phyloP scores from a whole-genome alignment of 1,284 basidiomycete species.

The Schizophyllum amplum region DNA sequence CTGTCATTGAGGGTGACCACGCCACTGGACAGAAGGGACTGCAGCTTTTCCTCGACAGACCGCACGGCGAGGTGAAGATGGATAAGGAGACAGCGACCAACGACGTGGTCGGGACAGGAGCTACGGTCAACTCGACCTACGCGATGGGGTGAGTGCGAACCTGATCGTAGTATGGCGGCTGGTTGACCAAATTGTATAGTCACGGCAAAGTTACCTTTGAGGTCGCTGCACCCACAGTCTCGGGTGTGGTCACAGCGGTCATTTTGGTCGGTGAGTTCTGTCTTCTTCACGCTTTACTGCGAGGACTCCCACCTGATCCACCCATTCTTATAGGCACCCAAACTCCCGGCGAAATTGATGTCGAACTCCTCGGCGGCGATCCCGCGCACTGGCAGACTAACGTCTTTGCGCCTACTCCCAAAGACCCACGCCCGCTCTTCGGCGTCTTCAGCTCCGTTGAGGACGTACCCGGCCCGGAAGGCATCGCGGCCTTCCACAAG shows the following conservation, averaged over 20 bases:
- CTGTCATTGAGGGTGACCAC: constrained; percentile 1
- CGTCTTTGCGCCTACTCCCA: constrained; percentile 29
- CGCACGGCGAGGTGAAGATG: constrained; percentile 18
- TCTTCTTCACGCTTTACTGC: neutral
- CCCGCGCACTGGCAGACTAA: constrained; percentile 37
- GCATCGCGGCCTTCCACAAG: constrained; percentile 22
- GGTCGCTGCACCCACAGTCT: constrained; percentile 22
- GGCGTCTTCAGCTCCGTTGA: constrained; percentile 30
- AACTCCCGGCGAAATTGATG: constrained; percentile 34
- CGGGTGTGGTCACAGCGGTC: constrained; percentile 31
- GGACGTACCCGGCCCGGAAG: constrained; percentile 15
- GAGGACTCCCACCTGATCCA: neutral
- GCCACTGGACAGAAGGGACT: constrained; percentile 18
- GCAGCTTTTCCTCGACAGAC: constrained; percentile 25
- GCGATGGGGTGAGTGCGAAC: constrained; percentile 20
- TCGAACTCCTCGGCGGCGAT: constrained; percentile 36
- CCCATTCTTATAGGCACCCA: constrained; percentile 5
- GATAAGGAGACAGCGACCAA: constrained; percentile 21
- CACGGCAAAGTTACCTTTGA: constrained; percentile 30
- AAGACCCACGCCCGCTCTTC: constrained; percentile 27
- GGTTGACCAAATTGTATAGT: constrained; percentile 11
- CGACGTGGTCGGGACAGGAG: constrained; percentile 27
- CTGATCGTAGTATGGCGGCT: neutral
- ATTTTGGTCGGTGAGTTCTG: constrained; percentile 28
- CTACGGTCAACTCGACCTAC: constrained; percentile 38